phyloP scores from a whole-genome alignment of 1,284 basidiomycete genomes.

The Trichosporon coremiiforme region DNA sequence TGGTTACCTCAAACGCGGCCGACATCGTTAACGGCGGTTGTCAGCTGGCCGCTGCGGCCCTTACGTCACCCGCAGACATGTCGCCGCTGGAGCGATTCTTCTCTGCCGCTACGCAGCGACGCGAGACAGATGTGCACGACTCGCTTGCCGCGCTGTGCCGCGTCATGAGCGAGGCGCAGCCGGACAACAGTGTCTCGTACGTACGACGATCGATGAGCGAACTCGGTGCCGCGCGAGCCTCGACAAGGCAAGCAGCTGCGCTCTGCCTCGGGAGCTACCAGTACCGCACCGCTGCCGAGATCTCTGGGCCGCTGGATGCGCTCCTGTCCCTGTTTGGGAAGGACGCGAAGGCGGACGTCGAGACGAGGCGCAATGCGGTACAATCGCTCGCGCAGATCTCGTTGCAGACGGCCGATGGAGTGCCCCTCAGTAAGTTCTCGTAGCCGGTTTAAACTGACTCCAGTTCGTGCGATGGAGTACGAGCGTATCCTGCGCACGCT shows the following conservation, averaged over 20 bases:
- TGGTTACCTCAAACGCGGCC: slow-evolving; percentile 73
- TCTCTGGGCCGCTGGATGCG: slow-evolving; percentile 31
- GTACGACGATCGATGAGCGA: slow-evolving; percentile 67
- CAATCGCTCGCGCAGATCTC: slow-evolving; percentile 41
- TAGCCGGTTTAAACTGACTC: neutral
- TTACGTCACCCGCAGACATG: slow-evolving; percentile 58
- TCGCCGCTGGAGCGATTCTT: slow-evolving; percentile 50
- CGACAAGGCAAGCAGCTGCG: slow-evolving; percentile 73
- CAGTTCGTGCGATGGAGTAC: slow-evolving; percentile 31
- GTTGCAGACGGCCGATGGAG: slow-evolving; percentile 22
- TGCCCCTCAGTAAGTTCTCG: slow-evolving; percentile 32
- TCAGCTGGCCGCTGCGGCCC: slow-evolving; percentile 66
- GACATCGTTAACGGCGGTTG: slow-evolving; percentile 75
- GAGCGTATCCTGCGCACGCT: slow-evolving; percentile 42
- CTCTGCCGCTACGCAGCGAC: slow-evolving; percentile 71
- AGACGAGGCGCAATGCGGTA: slow-evolving; percentile 49
- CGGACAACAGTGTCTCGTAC: slow-evolving; percentile 35
- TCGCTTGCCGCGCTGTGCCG: slow-evolving; percentile 69
- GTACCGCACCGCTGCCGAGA: slow-evolving; percentile 60
- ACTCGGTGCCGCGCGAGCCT: slow-evolving; percentile 59
- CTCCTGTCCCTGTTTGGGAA: slow-evolving; percentile 36
- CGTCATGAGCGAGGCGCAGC: slow-evolving; percentile 64
- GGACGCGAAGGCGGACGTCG: slow-evolving; percentile 46
- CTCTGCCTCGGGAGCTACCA: slow-evolving; percentile 72
- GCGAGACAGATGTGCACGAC: slow-evolving; percentile 69